A percentile compares a stretch with the other conserved stretches of the same genome.
phyloP scores from a whole-genome alignment of 1,284 basidiomycete species.

The Leccinum huronense region DNA sequence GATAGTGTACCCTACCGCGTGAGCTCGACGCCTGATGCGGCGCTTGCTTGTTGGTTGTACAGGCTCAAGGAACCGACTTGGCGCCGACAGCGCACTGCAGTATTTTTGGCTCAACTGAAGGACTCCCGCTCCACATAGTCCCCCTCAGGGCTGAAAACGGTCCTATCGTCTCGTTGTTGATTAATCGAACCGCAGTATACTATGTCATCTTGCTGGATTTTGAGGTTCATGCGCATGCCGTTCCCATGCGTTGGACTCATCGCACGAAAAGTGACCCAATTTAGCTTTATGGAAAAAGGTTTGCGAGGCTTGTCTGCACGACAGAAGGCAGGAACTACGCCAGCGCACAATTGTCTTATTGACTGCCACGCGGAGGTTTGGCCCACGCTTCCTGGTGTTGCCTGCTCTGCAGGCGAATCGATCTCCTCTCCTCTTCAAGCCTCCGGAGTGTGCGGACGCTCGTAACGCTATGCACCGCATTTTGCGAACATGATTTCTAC shows the following conservation, averaged over 20 bases:
- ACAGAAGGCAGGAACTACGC: slow-evolving; percentile 7
- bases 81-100: slow-evolving; percentile 23
- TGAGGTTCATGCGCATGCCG: slow-evolving; percentile 27
- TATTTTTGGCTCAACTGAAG: slow-evolving; percentile 26
- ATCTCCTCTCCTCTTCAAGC: slow-evolving; percentile 35
- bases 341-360: slow-evolving; percentile 48
- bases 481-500: slow-evolving; percentile 45
- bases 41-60: slow-evolving; percentile 44
- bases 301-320: slow-evolving; percentile 15
- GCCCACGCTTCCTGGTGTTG: slow-evolving; percentile 58
- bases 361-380: slow-evolving; percentile 62
- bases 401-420: slow-evolving; percentile 51
- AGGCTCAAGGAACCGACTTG: slow-evolving; percentile 28
- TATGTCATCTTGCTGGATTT: slow-evolving; percentile 43
- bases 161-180: slow-evolving; percentile 44
- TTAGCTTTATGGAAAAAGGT: slow-evolving; percentile 47
- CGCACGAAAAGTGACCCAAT: slow-evolving; percentile 53
- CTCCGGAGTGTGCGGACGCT: slow-evolving; percentile 35
- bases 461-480: slow-evolving; percentile 39
- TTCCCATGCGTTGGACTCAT: slow-evolving; percentile 49
- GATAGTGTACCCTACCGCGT: slow-evolving; percentile 21
- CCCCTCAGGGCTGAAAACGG: slow-evolving; percentile 1
- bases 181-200: slow-evolving; percentile 39
- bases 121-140: slow-evolving; percentile 18
- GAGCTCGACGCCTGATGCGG: slow-evolving; percentile 49